Evolutionary conservation across 2,329 filamentous ascomycete species (phyloP), one percentile per base, ranked within the genome.

Genomic region (Ceratocystis eucalypticola): DNA sequence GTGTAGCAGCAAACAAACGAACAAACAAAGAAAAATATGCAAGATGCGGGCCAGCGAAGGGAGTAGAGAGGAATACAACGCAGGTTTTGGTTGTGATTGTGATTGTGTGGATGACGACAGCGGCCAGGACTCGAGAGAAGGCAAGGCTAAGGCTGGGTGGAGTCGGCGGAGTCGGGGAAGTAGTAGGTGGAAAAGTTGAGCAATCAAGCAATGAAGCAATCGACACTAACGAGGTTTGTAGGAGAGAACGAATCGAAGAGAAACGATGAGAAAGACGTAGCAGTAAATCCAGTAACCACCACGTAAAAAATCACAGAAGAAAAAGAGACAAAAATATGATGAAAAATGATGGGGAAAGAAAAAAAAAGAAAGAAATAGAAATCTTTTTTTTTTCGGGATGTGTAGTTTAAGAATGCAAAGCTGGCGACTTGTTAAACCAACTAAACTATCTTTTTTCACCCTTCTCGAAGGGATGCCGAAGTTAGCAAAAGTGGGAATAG

Each of bases 341-440:
- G 69, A 69, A 70, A 70, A 64, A 69, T 71, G 70, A 67, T 66
- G 69, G 71, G 67, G 69, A 72, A 71, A 69, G 70, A 70, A 70
- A 69, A 70, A 70, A 69, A 71, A 70, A 71, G 71, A 65, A 69
- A 66, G 70, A 73, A 71, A 71, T 69, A 68, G n/a, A 50, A 20
- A 22, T 22, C n/a, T 50, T 20, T 10, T 10, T 10, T 50, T 50
- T 50, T 50, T 50, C 6, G 22, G 57, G 17, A 17, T 28, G 7
- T 45, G 61, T 25, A 8, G 20, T 22, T 20, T 28, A 62, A 62
- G 41, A 46, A 62, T 46, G 61, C 61, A 62, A 57, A 57, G 53
- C 53, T 33, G 53, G 53, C 53, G 53, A 28, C 20, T 50, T 50
- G n/a, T 22, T 50, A 50, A 41, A 41, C 48, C 48, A 50, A 22